These are phyloP conservation scores for Paraleonurus japonicus DNA, from an alignment of 257 asterid genomes.

Conservation along the genomic window DNA sequence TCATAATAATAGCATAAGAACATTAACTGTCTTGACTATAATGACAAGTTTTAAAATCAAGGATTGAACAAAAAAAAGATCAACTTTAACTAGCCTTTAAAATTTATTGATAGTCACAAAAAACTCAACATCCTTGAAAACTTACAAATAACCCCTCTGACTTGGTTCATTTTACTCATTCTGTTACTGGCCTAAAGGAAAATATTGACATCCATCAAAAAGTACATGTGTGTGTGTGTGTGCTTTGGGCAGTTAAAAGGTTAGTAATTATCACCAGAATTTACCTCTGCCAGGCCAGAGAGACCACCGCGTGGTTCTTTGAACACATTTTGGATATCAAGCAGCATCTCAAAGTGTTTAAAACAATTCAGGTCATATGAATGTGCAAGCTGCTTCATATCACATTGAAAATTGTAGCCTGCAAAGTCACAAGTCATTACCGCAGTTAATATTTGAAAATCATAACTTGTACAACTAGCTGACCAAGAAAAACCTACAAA, in stretches of 20 bases:
- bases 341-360: slow-evolving; percentile 81
- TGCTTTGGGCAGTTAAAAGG: background rate
- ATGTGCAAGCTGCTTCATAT: slow-evolving; percentile 63
- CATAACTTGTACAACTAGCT: background rate
- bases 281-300: slow-evolving; percentile 88
- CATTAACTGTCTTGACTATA: slow-evolving; percentile 1
- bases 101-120: background rate
- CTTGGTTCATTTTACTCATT: background rate
- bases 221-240: background rate
- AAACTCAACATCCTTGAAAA: background rate
- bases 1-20: slow-evolving; percentile 16
- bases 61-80: background rate
- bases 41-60: background rate
- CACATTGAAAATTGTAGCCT: slow-evolving; percentile 96
- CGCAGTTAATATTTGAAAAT: slow-evolving; percentile 19
- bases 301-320: slow-evolving; percentile 86
- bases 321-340: slow-evolving; percentile 89
- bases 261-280: background rate
- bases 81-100: background rate
- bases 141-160: too few relatives aligned
- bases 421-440: slow-evolving; percentile 22
- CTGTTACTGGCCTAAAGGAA: background rate
- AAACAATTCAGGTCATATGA: slow-evolving; percentile 83
- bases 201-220: background rate
- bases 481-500: background rate